These are phyloP conservation scores for Lipomyces spencermartinsiae DNA, from an alignment of 805 yeast genomes.

Conservation along the genomic window DNA sequence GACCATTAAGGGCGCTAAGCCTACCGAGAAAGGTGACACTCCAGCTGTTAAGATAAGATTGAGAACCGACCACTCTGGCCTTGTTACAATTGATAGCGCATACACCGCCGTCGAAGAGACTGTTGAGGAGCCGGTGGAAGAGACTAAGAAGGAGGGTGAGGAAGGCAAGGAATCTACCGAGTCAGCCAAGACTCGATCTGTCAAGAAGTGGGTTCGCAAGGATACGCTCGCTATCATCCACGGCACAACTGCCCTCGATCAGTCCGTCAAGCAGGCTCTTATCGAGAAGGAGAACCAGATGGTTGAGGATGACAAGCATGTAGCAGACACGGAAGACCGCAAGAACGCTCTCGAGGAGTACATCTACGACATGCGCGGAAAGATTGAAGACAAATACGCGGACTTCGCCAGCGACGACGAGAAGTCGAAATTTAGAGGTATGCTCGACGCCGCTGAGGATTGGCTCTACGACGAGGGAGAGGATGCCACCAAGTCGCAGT, in stretches of 20 bases:
- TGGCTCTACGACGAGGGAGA: slow-evolving; percentile 99
- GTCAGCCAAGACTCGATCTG: slow-evolving; percentile 80
- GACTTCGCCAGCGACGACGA: slow-evolving; percentile 90
- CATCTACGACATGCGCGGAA: slow-evolving; percentile 96
- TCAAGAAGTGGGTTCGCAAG: slow-evolving; percentile 93
- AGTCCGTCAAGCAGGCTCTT: slow-evolving; percentile 64
- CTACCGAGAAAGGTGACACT: slow-evolving; percentile 71
- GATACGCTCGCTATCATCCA: slow-evolving; percentile 70
- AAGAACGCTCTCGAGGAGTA: slow-evolving; percentile 98
- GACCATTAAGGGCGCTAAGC: slow-evolving; percentile 83
- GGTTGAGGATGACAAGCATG: slow-evolving; percentile 90
- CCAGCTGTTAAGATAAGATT: slow-evolving; percentile 90
- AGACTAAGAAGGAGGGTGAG: slow-evolving; percentile 54
- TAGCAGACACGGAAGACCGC: slow-evolving; percentile 98
- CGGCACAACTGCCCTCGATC: slow-evolving; percentile 61
- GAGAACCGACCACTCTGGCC: slow-evolving; percentile 96
- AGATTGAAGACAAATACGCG: slow-evolving; percentile 89
- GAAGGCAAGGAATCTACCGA: slow-evolving; percentile 55
- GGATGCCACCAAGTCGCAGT: slow-evolving; percentile 94
- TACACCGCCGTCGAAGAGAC: slow-evolving; percentile 91
- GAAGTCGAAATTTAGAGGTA: slow-evolving; percentile 74
- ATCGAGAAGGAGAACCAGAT: slow-evolving; percentile 85
- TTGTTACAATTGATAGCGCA: slow-evolving; percentile 91
- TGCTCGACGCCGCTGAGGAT: slow-evolving; percentile 88
- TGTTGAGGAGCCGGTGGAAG: slow-evolving; percentile 86